These are phyloP conservation scores for Capniomyces stellatus DNA, from an alignment of 371 early-diverging fungal genomes.

Conservation along the genomic window DNA sequence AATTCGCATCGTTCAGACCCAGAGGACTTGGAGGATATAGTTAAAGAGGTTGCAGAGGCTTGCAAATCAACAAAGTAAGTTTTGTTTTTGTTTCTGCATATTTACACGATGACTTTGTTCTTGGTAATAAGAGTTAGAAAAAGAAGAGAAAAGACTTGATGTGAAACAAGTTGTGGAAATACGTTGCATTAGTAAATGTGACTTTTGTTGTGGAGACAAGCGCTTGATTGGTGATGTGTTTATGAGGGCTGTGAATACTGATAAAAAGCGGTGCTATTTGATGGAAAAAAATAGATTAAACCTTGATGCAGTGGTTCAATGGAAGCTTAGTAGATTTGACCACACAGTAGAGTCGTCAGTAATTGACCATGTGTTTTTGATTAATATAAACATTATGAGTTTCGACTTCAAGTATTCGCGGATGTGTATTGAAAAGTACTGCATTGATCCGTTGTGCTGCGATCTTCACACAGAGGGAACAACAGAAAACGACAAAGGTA, in stretches of 20 bases:
- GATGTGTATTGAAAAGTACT: constrained; percentile 16
- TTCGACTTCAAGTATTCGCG: constrained; percentile 18
- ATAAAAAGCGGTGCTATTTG: too few relatives aligned
- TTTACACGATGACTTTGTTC: too few relatives aligned
- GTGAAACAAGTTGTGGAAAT: too few relatives aligned
- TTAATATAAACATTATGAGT: constrained; percentile 23
- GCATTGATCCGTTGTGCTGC: constrained; percentile 25
- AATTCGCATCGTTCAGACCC: constrained; percentile 18
- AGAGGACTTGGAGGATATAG: constrained; percentile 18
- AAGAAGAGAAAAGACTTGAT: too few relatives aligned
- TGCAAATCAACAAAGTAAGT: constrained; percentile 24
- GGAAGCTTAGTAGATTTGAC: constrained; percentile 23
- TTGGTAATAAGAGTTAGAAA: too few relatives aligned
- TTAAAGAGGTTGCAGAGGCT: constrained; percentile 18
- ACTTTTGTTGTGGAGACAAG: too few relatives aligned
- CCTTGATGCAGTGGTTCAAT: constrained; percentile 25
- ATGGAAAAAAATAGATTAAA: constrained; percentile 17
- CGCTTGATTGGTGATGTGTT: too few relatives aligned
- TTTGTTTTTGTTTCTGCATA: too few relatives aligned
- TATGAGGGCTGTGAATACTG: too few relatives aligned
- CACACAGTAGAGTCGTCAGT: constrained; percentile 20
- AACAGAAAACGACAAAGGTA: constrained; percentile 19
- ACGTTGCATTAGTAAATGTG: too few relatives aligned
- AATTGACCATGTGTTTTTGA: constrained; percentile 24
- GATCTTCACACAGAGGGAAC: constrained; percentile 21